Evolutionary conservation across 495 filamentous ascomycete species (phyloP), one percentile per base, ranked within the genome.

Genomic region (Collariella sp.): DNA sequence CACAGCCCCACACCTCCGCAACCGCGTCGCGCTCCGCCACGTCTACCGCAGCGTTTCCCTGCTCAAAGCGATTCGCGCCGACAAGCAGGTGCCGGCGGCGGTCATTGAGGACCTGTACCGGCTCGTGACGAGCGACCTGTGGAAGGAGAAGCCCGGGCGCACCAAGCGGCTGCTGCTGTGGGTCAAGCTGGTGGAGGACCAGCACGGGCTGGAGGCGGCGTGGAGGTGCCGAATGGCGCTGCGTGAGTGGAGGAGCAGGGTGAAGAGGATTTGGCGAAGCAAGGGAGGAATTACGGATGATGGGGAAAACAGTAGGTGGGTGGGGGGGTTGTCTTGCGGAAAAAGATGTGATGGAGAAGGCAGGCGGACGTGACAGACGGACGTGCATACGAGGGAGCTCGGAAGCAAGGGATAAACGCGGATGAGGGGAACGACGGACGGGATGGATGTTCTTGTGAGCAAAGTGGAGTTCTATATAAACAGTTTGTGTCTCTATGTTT

Each of bases 41-140:
- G 67, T 78, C 19, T 56, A 57, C 34, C 62, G 61, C 10, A 73
- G 69, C 50, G 59, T 73, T 19, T 46, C 50, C 20, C 64, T 70
- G 56, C 54, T 78, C 16, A 51, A 48, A 35, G 34, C 31, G 13
- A 42, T 49, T 46, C 29, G 46, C 12, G 9, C 4, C 26, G 9
- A 31, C 26, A 31, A 31, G 26, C 54, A 57, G 3, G 54, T 70
- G 22, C 51, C 68, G 6, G 50, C 61, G 9, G 33, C 38, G 1
- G 29, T 70, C 46, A 49, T 73, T 20, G 58, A 58, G 45, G 65
- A 69, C 16, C 49, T 80, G 7, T 64, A 69, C 20, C 59, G 68
- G 26, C 57, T 67, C 2, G 55, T 76, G 5, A 70, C 68, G 3
- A 67, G 65, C 52, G 69, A 73, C 52, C 59, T 79, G 52, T 47